These are phyloP conservation scores for Trichomonas gallinae DNA, from an alignment of 208 protist species.

Conservation along the genomic window DNA sequence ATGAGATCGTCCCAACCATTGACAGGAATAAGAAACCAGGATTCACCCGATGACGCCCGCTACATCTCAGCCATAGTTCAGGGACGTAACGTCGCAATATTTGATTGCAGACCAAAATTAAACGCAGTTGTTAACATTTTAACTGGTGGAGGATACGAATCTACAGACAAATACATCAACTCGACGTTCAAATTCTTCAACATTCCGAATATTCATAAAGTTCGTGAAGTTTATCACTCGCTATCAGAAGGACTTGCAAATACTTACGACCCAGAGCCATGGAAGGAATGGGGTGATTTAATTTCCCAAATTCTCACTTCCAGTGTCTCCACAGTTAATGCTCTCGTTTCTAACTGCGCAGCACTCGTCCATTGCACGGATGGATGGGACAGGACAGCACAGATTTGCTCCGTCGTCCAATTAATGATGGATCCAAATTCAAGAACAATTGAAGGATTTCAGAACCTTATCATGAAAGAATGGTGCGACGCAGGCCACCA, in stretches of 20 bases:
- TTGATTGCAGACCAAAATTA: constrained; percentile 27
- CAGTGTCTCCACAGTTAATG: too few species aligned
- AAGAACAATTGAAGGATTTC: constrained; percentile 60
- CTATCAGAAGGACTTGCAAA: not conserved
- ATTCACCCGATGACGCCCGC: not conserved
- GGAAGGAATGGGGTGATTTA: not conserved
- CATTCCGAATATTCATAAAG: constrained; percentile 30
- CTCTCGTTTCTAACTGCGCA: not conserved
- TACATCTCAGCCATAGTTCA: not conserved
- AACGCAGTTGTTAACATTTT: constrained; percentile 26
- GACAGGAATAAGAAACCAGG: not conserved
- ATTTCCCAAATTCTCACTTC: not conserved
- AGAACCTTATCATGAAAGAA: constrained; percentile 70
- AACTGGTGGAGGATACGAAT: constrained; percentile 27
- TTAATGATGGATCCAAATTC: constrained; percentile 74
- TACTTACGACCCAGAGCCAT: not conserved
- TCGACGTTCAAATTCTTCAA: not conserved
- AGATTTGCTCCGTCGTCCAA: constrained; percentile 57
- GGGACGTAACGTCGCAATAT: not conserved
- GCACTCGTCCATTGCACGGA: constrained; percentile 58
- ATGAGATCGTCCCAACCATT: not conserved
- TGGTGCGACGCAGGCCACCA: constrained; percentile 75
- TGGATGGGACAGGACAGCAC: constrained; percentile 81
- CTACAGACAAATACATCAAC: not conserved
- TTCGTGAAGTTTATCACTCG: not conserved